Evolutionary conservation across 441 rosid genomes (phyloP).

Genomic region (Corymbia citriodora): DNA sequence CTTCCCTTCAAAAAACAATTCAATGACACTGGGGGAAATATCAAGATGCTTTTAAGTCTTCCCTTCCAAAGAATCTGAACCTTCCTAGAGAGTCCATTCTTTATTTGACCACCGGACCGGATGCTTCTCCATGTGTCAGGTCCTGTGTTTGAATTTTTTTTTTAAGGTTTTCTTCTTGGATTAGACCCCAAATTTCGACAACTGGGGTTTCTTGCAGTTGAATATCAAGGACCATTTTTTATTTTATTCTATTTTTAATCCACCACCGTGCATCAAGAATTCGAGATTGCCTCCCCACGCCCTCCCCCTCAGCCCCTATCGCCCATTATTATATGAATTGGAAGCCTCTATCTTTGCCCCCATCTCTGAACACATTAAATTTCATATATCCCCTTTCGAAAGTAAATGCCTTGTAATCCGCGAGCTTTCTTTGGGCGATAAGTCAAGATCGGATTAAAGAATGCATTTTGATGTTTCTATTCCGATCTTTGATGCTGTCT

Average conservation of each 20-base stretch:
- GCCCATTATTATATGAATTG: conserved; percentile 26
- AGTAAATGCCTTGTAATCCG: conserved; percentile 12
- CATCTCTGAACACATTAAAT: conserved; percentile 59
- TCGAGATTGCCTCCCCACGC: conserved; percentile 12
- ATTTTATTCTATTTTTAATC: not conserved
- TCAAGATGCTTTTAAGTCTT: not conserved
- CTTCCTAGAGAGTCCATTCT: conserved; percentile 28
- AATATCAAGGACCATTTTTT: not conserved
- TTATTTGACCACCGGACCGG: conserved; percentile 19
- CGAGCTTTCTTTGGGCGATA: not conserved
- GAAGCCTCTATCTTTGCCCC: conserved; percentile 54
- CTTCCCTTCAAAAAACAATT: not conserved
- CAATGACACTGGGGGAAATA: not conserved
- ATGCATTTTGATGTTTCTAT: conserved; percentile 17
- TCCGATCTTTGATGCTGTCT: conserved; percentile 35
- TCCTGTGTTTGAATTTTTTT: conserved; percentile 10
- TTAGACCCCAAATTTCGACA: conserved; percentile 45
- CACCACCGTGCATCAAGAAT: conserved; percentile 4
- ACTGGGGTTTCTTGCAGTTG: conserved; percentile 32
- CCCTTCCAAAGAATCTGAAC: conserved; percentile 25
- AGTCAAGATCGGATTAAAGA: not conserved
- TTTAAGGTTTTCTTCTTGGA: conserved; percentile 11
- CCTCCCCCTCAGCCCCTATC: not conserved
- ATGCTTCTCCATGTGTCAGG: conserved; percentile 13
- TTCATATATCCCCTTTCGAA: conserved; percentile 34